Evolutionary conservation across 139 green algal genomes (phyloP).

Genomic region (Picochlorum costavermella): DNA sequence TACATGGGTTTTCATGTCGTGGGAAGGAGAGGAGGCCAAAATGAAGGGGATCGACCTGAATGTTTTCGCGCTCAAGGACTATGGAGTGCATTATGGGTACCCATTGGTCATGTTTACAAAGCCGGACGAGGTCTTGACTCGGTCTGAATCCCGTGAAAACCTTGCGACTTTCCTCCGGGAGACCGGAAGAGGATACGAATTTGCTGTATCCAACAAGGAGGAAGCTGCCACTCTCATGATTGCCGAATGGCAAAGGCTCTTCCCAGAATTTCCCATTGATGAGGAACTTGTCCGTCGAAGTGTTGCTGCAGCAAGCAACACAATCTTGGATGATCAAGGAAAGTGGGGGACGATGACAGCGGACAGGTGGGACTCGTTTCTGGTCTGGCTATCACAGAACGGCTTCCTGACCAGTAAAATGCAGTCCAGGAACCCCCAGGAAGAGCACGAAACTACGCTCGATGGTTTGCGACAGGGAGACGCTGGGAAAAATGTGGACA

Average conservation of each 20-base stretch:
- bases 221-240: conserved; percentile 36
- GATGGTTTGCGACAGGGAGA: conserved; percentile 54
- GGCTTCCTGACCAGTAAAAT: conserved; percentile 52
- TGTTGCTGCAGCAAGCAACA: not conserved
- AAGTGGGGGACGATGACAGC: conserved; percentile 40
- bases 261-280: conserved; percentile 38
- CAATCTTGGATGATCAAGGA: not conserved
- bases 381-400: conserved; percentile 56
- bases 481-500: conserved; percentile 42
- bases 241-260: not conserved
- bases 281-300: not conserved
- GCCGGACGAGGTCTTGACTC: conserved; percentile 23
- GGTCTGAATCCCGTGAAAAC: conserved; percentile 8
- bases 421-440: conserved; percentile 9
- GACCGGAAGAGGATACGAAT: conserved; percentile 44
- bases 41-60: conserved; percentile 57
- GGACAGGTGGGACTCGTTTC: conserved; percentile 49
- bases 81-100: conserved; percentile 65
- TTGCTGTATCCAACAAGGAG: conserved; percentile 41
- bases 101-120: conserved; percentile 50
- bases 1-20: conserved; percentile 80
- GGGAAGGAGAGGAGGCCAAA: conserved; percentile 74
- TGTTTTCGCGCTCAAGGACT: conserved; percentile 61
- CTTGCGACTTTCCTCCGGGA: conserved; percentile 44
- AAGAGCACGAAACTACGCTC: conserved; percentile 26